These are phyloP conservation scores for Didymella pomorum DNA, from an alignment of 2,329 filamentous ascomycete species.

Conservation along the genomic window DNA sequence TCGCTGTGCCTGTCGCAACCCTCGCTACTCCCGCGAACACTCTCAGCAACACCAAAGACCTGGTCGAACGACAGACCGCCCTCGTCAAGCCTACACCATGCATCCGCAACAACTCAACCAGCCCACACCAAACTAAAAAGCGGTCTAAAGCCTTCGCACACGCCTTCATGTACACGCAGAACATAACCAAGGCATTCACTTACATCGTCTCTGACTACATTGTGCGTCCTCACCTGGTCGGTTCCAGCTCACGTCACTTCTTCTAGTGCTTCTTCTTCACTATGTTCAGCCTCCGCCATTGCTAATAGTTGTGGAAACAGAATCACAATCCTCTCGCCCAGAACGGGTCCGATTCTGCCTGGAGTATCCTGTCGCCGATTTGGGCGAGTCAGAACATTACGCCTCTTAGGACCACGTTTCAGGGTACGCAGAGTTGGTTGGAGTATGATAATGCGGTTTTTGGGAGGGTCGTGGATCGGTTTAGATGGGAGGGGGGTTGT, in stretches of 20 bases:
- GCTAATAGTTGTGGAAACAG: constrained; percentile 7
- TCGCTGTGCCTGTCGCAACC: constrained; percentile 25
- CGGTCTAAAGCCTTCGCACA: constrained; percentile 34
- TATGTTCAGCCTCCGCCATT: too few relatives aligned
- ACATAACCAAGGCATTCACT: constrained; percentile 41
- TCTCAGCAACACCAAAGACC: neutral
- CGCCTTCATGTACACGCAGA: constrained; percentile 40
- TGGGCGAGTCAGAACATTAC: constrained; percentile 36
- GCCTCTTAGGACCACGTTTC: constrained; percentile 34
- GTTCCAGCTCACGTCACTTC: too few relatives aligned
- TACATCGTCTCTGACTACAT: constrained; percentile 41
- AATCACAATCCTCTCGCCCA: constrained; percentile 42
- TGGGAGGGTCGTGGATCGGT: constrained; percentile 41
- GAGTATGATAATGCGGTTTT: constrained; percentile 33
- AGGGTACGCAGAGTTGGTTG: constrained; percentile 36
- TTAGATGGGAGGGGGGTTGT: constrained; percentile 43
- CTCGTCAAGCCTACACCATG: constrained; percentile 42
- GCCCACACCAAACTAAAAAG: constrained; percentile 23
- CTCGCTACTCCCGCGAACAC: constrained; percentile 29
- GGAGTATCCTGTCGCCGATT: constrained; percentile 36
- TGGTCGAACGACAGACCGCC: constrained; percentile 13
- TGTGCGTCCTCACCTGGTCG: constrained; percentile 20
- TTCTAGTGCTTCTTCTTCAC: too few relatives aligned
- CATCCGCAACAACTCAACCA: constrained; percentile 25
- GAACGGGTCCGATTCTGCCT: constrained; percentile 43